These are phyloP conservation scores for Penicillium sp. DNA, from an alignment of 2,329 filamentous ascomycete species.

Conservation along the genomic window DNA sequence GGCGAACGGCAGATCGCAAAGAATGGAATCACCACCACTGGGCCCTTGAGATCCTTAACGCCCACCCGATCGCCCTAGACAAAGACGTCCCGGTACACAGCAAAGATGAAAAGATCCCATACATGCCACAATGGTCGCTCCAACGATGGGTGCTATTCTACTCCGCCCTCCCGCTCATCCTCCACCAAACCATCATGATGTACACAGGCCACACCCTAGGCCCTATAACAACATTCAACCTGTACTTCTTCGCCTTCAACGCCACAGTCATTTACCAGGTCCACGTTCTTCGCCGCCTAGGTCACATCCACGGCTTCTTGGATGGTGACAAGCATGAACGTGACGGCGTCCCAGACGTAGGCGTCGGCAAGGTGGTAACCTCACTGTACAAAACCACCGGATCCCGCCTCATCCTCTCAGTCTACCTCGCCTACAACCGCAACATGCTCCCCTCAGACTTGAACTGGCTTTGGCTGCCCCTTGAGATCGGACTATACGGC, in stretches of 20 bases:
- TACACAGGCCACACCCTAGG: constrained; percentile 32
- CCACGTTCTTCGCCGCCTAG: constrained; percentile 21
- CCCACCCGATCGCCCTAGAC: constrained; percentile 23
- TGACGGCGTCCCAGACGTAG: constrained; percentile 44
- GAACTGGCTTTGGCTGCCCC: constrained; percentile 35
- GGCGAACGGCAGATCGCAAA: constrained; percentile 24
- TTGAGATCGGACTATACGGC: constrained; percentile 31
- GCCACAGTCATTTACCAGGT: constrained; percentile 40
- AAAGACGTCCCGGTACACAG: constrained; percentile 37
- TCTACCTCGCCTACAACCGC: constrained; percentile 30
- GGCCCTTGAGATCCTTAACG: constrained; percentile 26
- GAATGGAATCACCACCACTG: constrained; percentile 28
- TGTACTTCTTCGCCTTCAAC: constrained; percentile 44
- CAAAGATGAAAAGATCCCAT: constrained; percentile 45
- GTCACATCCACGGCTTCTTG: constrained; percentile 21
- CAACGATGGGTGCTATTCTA: constrained; percentile 45
- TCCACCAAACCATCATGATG: constrained; percentile 39
- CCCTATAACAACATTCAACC: constrained; percentile 32
- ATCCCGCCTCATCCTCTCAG: constrained; percentile 33
- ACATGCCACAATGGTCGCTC: constrained; percentile 35
- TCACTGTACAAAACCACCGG: constrained; percentile 37
- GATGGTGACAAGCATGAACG: constrained; percentile 25
- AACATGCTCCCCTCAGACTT: constrained; percentile 25
- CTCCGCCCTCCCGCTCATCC: constrained; percentile 36
- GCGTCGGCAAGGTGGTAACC: constrained; percentile 33